Percentiles rank a stretch among this genome's conserved stretches.
phyloP scores from a whole-genome alignment of 306 rosid genomes.

The Potentilla sterilis region DNA sequence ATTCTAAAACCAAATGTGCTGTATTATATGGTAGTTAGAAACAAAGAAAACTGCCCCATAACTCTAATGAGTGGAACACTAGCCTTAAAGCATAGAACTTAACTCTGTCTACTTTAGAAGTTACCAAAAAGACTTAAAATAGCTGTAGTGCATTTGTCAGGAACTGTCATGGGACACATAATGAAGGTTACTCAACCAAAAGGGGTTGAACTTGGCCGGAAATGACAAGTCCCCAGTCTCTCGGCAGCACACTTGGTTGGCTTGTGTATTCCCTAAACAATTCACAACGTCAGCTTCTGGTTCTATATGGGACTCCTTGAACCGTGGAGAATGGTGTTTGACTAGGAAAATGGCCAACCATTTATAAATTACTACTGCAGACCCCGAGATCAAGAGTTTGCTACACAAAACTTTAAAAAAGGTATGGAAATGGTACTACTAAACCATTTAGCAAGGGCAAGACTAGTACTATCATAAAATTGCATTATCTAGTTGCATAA shows the following conservation, averaged over 20 bases:
- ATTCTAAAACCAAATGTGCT: not conserved
- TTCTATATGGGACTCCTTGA: not conserved
- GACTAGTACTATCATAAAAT: not conserved
- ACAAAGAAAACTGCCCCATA: not conserved
- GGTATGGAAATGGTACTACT: not conserved
- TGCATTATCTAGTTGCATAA: not conserved
- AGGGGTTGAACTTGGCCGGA: not conserved
- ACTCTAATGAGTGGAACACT: not conserved
- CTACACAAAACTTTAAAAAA: not conserved
- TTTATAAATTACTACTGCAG: not conserved
- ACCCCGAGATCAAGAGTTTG: not conserved
- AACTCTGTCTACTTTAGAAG: not conserved
- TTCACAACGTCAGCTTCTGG: not conserved
- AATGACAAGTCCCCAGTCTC: constrained; percentile 1
- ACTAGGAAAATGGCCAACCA: not conserved
- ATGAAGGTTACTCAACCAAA: not conserved
- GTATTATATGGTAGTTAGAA: not conserved
- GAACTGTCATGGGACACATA: not conserved
- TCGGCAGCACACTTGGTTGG: not conserved
- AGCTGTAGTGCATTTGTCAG: not conserved
- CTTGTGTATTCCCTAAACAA: not conserved
- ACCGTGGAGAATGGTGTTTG: not conserved
- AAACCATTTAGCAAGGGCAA: not conserved
- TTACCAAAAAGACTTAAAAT: not conserved
- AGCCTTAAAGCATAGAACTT: not conserved